These are phyloP conservation scores for Podila verticillata DNA, from an alignment of 192 early-diverging fungal species.

Conservation along the genomic window DNA sequence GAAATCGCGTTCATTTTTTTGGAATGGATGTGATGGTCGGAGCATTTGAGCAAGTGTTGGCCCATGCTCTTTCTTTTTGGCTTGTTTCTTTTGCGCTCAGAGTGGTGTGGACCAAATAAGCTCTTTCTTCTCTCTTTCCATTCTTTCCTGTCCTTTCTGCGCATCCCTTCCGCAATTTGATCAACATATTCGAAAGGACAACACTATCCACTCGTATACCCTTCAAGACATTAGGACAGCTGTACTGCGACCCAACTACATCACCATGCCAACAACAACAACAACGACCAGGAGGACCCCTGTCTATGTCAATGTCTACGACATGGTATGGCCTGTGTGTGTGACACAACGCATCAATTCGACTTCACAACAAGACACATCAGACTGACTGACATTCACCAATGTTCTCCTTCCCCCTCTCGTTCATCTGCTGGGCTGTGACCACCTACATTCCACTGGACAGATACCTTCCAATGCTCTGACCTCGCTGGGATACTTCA, in stretches of 20 bases:
- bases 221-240: neutral
- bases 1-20: neutral
- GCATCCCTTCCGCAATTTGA: neutral
- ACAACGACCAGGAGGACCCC: conserved; percentile 30
- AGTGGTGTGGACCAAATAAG: too few species aligned
- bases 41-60: neutral
- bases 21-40: too few species aligned
- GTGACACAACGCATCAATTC: neutral
- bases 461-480: conserved; percentile 49
- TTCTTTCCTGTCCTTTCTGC: neutral
- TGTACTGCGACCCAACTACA: neutral
- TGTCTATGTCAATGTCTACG: conserved; percentile 57
- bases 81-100: neutral
- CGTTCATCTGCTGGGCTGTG: too few species aligned
- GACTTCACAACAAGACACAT: neutral
- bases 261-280: conserved; percentile 24
- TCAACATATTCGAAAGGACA: too few species aligned
- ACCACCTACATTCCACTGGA: neutral
- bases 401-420: neutral
- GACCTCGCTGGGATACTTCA: conserved; percentile 50
- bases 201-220: neutral
- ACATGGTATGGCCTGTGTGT: conserved; percentile 42
- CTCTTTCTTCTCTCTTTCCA: neutral
- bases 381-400: neutral
- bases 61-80: neutral